A percentile compares a stretch with the other conserved stretches of the same genome.
These are phyloP conservation scores for Rubia balearica DNA, from an alignment of 305 asterid genomes.

Conservation along the genomic window DNA sequence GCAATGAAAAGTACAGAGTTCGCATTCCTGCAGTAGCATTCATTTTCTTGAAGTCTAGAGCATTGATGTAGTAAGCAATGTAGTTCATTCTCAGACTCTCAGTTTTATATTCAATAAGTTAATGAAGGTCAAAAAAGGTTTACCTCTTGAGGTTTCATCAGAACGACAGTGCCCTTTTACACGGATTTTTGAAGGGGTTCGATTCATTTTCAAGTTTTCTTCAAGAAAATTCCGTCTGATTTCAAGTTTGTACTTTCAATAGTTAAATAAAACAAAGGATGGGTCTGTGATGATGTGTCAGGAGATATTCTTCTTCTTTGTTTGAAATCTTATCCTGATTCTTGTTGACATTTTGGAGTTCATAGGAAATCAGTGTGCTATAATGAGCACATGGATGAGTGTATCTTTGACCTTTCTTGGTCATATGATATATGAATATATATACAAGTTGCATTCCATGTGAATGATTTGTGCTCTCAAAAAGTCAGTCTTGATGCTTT, in stretches of 20 bases:
- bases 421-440: background rate
- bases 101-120: background rate
- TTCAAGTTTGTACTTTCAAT: background rate
- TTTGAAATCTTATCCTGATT: background rate
- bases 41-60: background rate
- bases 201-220: background rate
- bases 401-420: background rate
- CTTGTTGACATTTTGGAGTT: background rate
- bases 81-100: background rate
- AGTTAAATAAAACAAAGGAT: background rate
- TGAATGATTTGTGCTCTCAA: background rate
- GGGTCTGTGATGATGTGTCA: background rate
- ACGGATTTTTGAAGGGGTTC: background rate
- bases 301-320: background rate
- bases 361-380: background rate
- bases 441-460: background rate
- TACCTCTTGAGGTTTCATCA: background rate
- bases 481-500: background rate
- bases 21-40: conserved; percentile 54
- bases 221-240: background rate
- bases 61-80: background rate
- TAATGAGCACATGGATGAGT: background rate
- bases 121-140: background rate
- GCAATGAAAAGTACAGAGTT: conserved; percentile 44
- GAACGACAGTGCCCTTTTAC: background rate